Evolutionary conservation across 306 rosid genomes (phyloP).

Genomic region (Quercus parvula): DNA sequence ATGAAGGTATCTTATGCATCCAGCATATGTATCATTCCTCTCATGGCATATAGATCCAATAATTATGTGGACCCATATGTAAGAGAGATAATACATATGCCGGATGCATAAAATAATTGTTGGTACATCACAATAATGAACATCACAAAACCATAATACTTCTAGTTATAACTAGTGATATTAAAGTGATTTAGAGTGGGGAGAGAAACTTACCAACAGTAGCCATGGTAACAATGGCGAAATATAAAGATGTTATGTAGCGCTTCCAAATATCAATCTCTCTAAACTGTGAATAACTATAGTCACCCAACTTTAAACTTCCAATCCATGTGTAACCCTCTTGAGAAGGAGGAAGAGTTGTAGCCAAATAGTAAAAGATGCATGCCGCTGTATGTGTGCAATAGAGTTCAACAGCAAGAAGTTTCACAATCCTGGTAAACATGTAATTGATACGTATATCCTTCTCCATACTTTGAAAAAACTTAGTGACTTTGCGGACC

Average conservation of each 20-base stretch:
- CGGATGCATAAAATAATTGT: too few relatives aligned
- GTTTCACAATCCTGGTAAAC: constrained; percentile 75
- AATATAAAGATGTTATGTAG: constrained; percentile 80
- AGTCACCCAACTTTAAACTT: constrained; percentile 79
- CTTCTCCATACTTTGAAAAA: constrained; percentile 70
- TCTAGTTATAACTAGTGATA: background rate
- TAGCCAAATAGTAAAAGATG: constrained; percentile 94
- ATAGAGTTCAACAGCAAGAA: constrained; percentile 84
- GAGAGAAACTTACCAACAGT: constrained; percentile 69
- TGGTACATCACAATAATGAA: background rate
- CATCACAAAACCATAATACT: background rate
- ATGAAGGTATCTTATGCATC: too few relatives aligned
- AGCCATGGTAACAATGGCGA: constrained; percentile 96
- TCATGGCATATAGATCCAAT: too few relatives aligned
- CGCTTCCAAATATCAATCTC: constrained; percentile 91
- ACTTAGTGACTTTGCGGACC: constrained; percentile 53
- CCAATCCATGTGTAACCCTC: constrained; percentile 99
- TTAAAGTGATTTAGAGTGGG: background rate
- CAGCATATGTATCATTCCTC: too few relatives aligned
- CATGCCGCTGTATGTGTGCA: constrained; percentile 99
- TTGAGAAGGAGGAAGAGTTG: constrained; percentile 74
- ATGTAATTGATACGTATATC: constrained; percentile 83
- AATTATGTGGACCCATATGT: too few relatives aligned
- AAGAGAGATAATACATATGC: too few relatives aligned
- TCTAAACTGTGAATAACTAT: constrained; percentile 71